Evolutionary conservation across 2,329 filamentous ascomycete species (phyloP), one percentile per base, ranked within the genome.

Genomic region (Fusarium tanahbumbuense): DNA sequence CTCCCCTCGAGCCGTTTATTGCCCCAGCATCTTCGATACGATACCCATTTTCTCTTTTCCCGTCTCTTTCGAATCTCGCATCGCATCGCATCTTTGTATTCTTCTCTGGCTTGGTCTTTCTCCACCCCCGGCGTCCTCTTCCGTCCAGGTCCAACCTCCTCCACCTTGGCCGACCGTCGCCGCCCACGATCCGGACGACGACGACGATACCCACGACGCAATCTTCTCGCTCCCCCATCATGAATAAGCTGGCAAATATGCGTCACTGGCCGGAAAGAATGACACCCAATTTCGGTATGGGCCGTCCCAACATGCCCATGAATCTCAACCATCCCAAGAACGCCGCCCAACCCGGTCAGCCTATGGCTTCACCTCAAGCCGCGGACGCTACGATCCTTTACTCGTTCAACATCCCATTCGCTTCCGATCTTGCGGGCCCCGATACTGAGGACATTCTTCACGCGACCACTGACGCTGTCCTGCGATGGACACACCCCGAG

Each of bases 341-440:
- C 68, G 80, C 83, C 68, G 78, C 84, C 60, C 83, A 84, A 61
- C 81, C 86, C 55, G 82, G 84, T 64, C 83, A 87, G 61, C 84
- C 88, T 70, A 83, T 89, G 78, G 86, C 90, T 75, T 90, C 92
- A 72, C 89, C 91, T 62, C 90, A 91, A 71, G 85, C 91, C 68
- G 87, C 91, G 77, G 92, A 95, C 79, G 86, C 91, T 55, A 90
- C 89, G 72, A 93, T 98, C 81, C 93, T 97, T 81, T 91, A 97
- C 80, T 95, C 93, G 71, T 98, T 99, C 89, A 98, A 98, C 79
- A 92, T 99, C 50, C 96, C 96, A 66, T 98, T 98, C 82, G 91
- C 94, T 74, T 97, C 93, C 70, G 95, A 95, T 76, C 89, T 99
- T 67, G 89, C 93, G 68, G 96, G 96, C 34, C 96, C 96, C 70